Conservation (phyloP, 2,329 filamentous ascomycete genomes). For the Exophiala sideris region DNA sequence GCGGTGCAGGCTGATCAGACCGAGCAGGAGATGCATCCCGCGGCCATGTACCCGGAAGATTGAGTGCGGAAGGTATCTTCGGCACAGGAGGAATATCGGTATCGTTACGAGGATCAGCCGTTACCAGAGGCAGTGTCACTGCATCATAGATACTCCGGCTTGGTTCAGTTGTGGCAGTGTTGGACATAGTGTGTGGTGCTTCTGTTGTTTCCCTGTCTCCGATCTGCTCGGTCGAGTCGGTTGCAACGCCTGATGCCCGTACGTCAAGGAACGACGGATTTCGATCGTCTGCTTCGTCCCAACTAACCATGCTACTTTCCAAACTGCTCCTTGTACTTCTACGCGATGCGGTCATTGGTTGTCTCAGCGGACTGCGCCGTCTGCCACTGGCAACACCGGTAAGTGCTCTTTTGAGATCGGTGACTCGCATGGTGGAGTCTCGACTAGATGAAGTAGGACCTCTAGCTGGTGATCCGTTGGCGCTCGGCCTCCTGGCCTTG, state of each 20-base stretch:
- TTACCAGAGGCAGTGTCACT: conserved; percentile 9
- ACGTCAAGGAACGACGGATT: conserved; percentile 21
- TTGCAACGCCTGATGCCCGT: conserved; percentile 8
- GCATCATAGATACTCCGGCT: conserved; percentile 18
- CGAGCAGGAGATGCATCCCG: conserved; percentile 34
- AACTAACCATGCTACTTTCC: conserved; percentile 46
- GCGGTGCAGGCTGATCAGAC: neutral
- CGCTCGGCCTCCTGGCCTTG: conserved; percentile 36
- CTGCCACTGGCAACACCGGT: conserved; percentile 38
- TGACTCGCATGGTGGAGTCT: conserved; percentile 47
- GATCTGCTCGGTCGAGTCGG: neutral
- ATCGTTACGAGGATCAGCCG: conserved; percentile 10
- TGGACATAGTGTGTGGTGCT: conserved; percentile 8
- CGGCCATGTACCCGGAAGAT: conserved; percentile 42
- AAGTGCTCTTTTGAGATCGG: conserved; percentile 47
- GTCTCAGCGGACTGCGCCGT: conserved; percentile 43
- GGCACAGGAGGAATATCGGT: conserved; percentile 46
- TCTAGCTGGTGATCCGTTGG: conserved; percentile 35
- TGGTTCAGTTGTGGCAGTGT: neutral
- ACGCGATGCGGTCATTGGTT: conserved; percentile 15
- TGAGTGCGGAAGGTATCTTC: conserved; percentile 41
- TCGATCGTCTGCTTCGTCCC: conserved; percentile 26
- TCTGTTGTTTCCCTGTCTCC: neutral
- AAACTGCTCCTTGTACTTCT: conserved; percentile 36
- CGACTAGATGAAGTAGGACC: conserved; percentile 37